Conservation (phyloP, 148 eudicot species). For the Chenopodium album region DNA sequence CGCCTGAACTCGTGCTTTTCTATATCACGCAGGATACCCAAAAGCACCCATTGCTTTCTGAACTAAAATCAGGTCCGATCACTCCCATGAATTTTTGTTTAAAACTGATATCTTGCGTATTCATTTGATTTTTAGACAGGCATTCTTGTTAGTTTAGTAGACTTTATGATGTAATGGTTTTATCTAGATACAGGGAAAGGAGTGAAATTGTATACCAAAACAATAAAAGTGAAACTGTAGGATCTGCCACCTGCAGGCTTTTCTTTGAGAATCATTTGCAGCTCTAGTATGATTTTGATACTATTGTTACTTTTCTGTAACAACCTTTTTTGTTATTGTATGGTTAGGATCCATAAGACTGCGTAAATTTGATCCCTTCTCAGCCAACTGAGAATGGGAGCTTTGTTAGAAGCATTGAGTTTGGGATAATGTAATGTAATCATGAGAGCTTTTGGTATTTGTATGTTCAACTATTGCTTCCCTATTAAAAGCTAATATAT, state of each 20-base stretch:
- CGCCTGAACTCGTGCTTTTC: constrained; percentile 68
- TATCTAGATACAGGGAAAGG: background rate
- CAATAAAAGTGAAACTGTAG: background rate
- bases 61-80: constrained; percentile 58
- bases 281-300: background rate
- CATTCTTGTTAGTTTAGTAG: background rate
- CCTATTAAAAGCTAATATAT: background rate
- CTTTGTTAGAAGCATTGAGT: background rate
- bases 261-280: background rate
- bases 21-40: constrained; percentile 88
- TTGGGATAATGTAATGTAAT: background rate
- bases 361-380: background rate
- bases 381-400: background rate
- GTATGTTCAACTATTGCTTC: background rate
- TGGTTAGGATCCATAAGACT: background rate
- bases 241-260: background rate
- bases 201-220: background rate
- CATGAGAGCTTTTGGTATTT: too few species aligned
- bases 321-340: background rate
- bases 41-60: constrained; percentile 65
- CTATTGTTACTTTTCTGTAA: background rate
- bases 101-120: background rate
- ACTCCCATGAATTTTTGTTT: background rate
- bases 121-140: background rate
- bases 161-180: background rate